phyloP scores from a whole-genome alignment of 108 stramenopile species.

The Schizochytrium sp. region DNA sequence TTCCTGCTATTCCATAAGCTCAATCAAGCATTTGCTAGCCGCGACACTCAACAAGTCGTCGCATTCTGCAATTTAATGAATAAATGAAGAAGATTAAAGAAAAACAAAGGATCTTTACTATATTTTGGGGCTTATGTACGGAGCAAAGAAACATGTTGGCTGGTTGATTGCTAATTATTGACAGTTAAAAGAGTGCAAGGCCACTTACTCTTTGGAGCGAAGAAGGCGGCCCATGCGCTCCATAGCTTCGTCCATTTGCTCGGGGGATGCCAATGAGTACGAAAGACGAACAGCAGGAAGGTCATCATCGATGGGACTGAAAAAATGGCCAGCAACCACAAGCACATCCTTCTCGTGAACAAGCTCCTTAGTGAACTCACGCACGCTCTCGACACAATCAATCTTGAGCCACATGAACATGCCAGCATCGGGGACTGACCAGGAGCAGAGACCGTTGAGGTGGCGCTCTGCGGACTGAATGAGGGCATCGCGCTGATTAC shows the following conservation, averaged over 20 bases:
- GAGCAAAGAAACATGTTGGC: no score
- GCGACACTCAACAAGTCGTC: no score
- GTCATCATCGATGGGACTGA: neutral
- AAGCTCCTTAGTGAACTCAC: slow-evolving; percentile 61
- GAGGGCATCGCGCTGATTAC: slow-evolving; percentile 66
- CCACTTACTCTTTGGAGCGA: neutral
- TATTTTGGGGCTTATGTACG: no score
- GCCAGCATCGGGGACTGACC: slow-evolving; percentile 70
- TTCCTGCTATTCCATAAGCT: no score
- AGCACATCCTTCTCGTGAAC: neutral
- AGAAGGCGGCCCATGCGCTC: neutral
- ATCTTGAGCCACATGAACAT: slow-evolving; percentile 78
- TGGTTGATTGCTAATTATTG: no score
- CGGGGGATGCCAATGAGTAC: neutral
- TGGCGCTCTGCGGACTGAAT: slow-evolving; percentile 63
- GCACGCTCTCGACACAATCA: neutral
- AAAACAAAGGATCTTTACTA: no score
- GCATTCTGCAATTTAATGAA: no score
- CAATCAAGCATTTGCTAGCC: no score
- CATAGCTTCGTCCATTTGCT: neutral
- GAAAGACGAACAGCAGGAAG: slow-evolving; percentile 11
- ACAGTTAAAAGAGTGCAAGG: no score
- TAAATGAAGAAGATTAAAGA: no score
- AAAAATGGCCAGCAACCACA: neutral
- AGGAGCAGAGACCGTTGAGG: slow-evolving; percentile 64